Evolutionary conservation across 331 rosid genomes (phyloP), one percentile per base, ranked within the genome.

Genomic region (Acacia concinna): DNA sequence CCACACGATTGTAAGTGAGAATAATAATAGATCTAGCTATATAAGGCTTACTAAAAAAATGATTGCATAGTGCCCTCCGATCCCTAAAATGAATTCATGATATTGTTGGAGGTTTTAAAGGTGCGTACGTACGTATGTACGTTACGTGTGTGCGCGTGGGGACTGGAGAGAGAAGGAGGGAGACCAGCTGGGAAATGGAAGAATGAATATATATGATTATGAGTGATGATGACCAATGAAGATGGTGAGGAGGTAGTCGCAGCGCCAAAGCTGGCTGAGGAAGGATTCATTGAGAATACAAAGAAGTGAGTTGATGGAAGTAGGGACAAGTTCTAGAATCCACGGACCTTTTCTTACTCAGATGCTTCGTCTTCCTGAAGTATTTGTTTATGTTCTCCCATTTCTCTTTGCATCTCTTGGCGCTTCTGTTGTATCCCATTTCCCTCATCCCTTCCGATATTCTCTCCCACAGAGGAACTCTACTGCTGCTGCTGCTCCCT

Each of bases 351-450:
- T 68, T 68, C 73, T 68, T 68, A 3, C 35, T 13, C 3, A 25
- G 35, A 68, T 40, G 6, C 21, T 68, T 40, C 4, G 73, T 68
- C 46, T 68, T 68, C 17, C 73, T 40, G 73, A 68, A 68, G 73
- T 68, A 68, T 4, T 68, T 68, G 54, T 41, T 68, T 5, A 68
- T 68, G 73, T 68, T 68, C 73, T 68, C 73, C 73, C 54, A 68
- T 6, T 68, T 68, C 54, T 68, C 73, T 25, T 68, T 68, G 31
- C 73, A 68, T 6, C 54, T 40, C 73, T 68, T 68, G 21, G 54
- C 73, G 10, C 73, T 68, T 6, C 73, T 68, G 10, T 25, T 25
- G 31, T 68, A 68, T 18, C 73, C 73, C 35, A 68, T 40, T 0
- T 25, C 73, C 73, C 54, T 21, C 54, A 68, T 68, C 11, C 73